phyloP scores from a whole-genome alignment of 192 early-diverging fungal species.

The Geranomyces variabilis region DNA sequence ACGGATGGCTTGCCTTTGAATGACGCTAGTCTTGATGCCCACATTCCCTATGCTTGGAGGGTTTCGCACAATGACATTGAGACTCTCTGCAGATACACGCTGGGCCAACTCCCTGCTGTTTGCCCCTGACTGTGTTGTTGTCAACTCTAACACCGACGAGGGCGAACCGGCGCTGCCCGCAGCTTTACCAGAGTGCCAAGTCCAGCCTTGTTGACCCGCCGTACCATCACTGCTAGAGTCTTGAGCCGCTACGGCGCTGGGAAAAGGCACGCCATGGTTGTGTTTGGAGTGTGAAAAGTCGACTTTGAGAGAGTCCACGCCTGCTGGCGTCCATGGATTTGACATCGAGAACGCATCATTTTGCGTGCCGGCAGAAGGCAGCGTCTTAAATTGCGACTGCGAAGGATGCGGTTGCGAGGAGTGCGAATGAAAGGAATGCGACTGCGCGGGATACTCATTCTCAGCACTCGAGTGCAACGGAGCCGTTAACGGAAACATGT shows the following conservation, averaged over 20 bases:
- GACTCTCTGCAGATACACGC: neutral
- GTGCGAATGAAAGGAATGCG: no score
- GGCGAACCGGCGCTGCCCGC: constrained; percentile 3
- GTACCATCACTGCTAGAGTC: neutral
- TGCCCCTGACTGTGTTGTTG: neutral
- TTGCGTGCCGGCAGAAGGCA: no score
- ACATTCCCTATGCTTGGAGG: neutral
- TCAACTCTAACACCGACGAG: neutral
- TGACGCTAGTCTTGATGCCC: constrained; percentile 4
- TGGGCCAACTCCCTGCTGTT: neutral
- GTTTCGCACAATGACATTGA: neutral
- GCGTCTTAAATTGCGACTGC: no score
- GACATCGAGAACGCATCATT: no score
- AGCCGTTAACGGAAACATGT: no score
- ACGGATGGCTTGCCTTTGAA: neutral
- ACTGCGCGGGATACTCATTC: no score
- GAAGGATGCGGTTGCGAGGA: no score
- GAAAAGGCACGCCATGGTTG: no score
- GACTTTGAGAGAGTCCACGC: no score
- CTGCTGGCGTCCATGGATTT: no score
- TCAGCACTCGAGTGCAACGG: no score
- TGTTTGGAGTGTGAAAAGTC: no score
- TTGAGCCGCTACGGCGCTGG: neutral
- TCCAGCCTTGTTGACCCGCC: neutral
- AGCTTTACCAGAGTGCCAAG: neutral